These are phyloP conservation scores for Lactarius akahatsu DNA, from an alignment of 768 basidiomycete species.

Conservation along the genomic window DNA sequence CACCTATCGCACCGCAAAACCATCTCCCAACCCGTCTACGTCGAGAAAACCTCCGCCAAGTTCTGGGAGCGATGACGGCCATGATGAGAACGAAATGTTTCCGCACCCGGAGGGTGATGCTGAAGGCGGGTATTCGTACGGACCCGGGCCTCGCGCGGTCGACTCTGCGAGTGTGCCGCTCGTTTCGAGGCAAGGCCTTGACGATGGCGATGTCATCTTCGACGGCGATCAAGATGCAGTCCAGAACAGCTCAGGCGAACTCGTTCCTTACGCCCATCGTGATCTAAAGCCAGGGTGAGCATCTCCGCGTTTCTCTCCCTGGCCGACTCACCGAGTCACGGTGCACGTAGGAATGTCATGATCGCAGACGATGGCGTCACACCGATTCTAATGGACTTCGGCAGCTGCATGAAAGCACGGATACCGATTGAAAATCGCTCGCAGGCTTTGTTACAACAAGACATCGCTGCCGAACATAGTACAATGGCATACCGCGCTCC, in stretches of 20 bases:
- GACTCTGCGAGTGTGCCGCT: slow-evolving; percentile 49
- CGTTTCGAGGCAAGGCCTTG: slow-evolving; percentile 51
- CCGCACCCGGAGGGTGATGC: slow-evolving; percentile 74
- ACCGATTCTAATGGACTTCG: slow-evolving; percentile 98
- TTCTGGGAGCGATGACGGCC: slow-evolving; percentile 38
- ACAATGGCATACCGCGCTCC: slow-evolving; percentile 99
- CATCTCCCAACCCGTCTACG: slow-evolving; percentile 30
- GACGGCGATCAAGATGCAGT: slow-evolving; percentile 76
- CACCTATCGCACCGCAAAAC: slow-evolving; percentile 62
- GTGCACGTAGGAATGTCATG: slow-evolving; percentile 81
- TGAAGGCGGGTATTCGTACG: slow-evolving; percentile 75
- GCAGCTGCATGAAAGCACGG: slow-evolving; percentile 84
- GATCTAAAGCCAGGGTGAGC: slow-evolving; percentile 95
- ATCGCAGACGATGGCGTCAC: slow-evolving; percentile 81
- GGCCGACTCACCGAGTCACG: background rate
- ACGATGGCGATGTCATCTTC: slow-evolving; percentile 65
- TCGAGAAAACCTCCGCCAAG: slow-evolving; percentile 28
- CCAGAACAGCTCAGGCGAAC: slow-evolving; percentile 41
- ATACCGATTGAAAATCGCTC: slow-evolving; percentile 78
- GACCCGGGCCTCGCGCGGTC: slow-evolving; percentile 34
- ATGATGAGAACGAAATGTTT: slow-evolving; percentile 69
- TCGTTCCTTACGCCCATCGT: slow-evolving; percentile 91
- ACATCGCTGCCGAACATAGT: slow-evolving; percentile 95
- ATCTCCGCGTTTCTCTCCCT: background rate
- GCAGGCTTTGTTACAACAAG: slow-evolving; percentile 90